These are phyloP conservation scores for Aspergillus sp. DNA, from an alignment of 2,329 filamentous ascomycete species.

Conservation along the genomic window DNA sequence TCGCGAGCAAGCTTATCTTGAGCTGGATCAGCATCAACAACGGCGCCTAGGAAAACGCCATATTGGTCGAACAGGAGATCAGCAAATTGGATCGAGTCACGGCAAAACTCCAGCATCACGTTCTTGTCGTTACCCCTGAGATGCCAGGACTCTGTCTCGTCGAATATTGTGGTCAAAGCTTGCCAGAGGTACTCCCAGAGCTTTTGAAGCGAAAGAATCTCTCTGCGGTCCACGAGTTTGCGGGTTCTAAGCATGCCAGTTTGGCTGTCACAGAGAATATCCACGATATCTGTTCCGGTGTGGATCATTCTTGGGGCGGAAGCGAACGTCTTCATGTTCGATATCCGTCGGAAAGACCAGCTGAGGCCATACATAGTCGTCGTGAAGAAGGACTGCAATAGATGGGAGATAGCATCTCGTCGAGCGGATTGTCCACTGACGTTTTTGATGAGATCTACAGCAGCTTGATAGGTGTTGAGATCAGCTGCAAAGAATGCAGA, in stretches of 20 bases:
- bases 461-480: slow-evolving; percentile 70
- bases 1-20: slow-evolving; percentile 40
- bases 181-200: slow-evolving; percentile 88
- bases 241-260: slow-evolving; percentile 57
- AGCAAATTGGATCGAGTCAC: slow-evolving; percentile 91
- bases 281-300: slow-evolving; percentile 57
- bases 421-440: slow-evolving; percentile 66
- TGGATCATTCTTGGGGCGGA: slow-evolving; percentile 58
- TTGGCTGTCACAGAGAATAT: slow-evolving; percentile 60
- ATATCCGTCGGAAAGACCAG: slow-evolving; percentile 52
- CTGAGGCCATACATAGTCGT: slow-evolving; percentile 55
- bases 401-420: slow-evolving; percentile 56
- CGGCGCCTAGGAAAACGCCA: slow-evolving; percentile 70
- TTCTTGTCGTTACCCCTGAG: slow-evolving; percentile 62
- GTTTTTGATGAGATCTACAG: slow-evolving; percentile 76
- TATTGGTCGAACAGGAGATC: slow-evolving; percentile 81
- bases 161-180: slow-evolving; percentile 73
- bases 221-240: slow-evolving; percentile 52
- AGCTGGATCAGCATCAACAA: slow-evolving; percentile 44
- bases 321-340: slow-evolving; percentile 54
- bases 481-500: slow-evolving; percentile 78
- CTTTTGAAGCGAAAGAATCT: slow-evolving; percentile 62
- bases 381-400: slow-evolving; percentile 54
- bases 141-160: slow-evolving; percentile 80
- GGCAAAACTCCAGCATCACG: slow-evolving; percentile 86